A percentile compares a stretch with the other conserved stretches of the same genome.
These are phyloP conservation scores for Diaporthe eres DNA, from an alignment of 2,329 filamentous ascomycete species.

Conservation along the genomic window DNA sequence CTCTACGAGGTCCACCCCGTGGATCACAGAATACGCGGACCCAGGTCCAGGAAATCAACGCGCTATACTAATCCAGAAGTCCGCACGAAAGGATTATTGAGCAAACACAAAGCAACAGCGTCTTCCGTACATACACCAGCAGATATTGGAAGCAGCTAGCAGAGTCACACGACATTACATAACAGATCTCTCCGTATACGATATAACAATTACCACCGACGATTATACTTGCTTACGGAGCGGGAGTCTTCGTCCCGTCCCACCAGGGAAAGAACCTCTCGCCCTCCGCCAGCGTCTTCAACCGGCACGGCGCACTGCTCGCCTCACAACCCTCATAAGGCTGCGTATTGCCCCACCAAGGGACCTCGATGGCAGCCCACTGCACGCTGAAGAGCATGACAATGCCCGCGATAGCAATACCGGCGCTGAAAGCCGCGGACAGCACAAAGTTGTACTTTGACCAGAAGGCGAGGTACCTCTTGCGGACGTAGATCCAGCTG, in stretches of 20 bases:
- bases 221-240: neutral
- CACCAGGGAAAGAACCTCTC: slow-evolving; percentile 36
- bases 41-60: neutral
- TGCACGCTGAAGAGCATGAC: slow-evolving; percentile 68
- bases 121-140: neutral
- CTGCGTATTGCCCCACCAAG: slow-evolving; percentile 64
- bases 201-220: neutral
- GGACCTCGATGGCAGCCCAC: slow-evolving; percentile 57
- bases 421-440: slow-evolving; percentile 64
- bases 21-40: neutral
- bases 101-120: neutral
- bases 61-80: neutral
- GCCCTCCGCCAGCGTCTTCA: slow-evolving; percentile 24
- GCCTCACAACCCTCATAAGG: slow-evolving; percentile 16
- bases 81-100: neutral
- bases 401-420: slow-evolving; percentile 65
- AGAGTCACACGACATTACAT: neutral
- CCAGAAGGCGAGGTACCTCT: slow-evolving; percentile 63
- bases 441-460: slow-evolving; percentile 69
- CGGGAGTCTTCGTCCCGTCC: slow-evolving; percentile 22
- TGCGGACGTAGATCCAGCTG: slow-evolving; percentile 63
- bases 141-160: neutral
- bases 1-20: neutral
- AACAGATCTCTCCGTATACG: neutral
- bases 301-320: slow-evolving; percentile 27